Conservation (phyloP, 129 eudicot genomes). For the Logfia minima region DNA sequence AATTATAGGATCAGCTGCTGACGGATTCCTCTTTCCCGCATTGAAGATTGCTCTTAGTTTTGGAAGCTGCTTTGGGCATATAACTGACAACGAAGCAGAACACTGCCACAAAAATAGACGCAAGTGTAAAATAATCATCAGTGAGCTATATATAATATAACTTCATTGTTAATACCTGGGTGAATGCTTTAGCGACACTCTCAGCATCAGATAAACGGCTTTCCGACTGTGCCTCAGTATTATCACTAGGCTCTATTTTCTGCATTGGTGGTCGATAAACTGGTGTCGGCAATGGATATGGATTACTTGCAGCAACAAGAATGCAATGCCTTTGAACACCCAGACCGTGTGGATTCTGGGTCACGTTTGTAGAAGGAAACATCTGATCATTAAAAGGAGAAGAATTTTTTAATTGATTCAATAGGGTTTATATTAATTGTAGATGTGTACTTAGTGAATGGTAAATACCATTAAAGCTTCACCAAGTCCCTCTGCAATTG, state of each 20-base stretch:
- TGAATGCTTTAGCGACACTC: constrained; percentile 66
- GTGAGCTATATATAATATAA: neutral
- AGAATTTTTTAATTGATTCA: neutral
- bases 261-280: constrained; percentile 69
- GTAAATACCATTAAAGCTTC: constrained; percentile 79
- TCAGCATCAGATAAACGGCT: constrained; percentile 86
- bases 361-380: constrained; percentile 53
- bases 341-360: constrained; percentile 58
- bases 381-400: constrained; percentile 45
- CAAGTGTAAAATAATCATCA: constrained; percentile 3
- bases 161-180: constrained; percentile 52
- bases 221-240: constrained; percentile 59
- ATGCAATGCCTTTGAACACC: constrained; percentile 83
- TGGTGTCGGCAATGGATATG: constrained; percentile 93
- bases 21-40: constrained; percentile 82
- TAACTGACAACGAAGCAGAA: constrained; percentile 78
- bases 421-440: neutral
- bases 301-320: constrained; percentile 89
- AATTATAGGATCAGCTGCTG: constrained; percentile 66
- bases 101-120: constrained; percentile 50
- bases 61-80: constrained; percentile 89
- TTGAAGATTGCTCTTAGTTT: constrained; percentile 75
- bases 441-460: neutral
- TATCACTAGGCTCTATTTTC: constrained; percentile 61
- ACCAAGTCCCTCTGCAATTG: constrained; percentile 94